Evolutionary conservation across 2,329 filamentous ascomycete genomes (phyloP).

Genomic region (Alternaria dauci): DNA sequence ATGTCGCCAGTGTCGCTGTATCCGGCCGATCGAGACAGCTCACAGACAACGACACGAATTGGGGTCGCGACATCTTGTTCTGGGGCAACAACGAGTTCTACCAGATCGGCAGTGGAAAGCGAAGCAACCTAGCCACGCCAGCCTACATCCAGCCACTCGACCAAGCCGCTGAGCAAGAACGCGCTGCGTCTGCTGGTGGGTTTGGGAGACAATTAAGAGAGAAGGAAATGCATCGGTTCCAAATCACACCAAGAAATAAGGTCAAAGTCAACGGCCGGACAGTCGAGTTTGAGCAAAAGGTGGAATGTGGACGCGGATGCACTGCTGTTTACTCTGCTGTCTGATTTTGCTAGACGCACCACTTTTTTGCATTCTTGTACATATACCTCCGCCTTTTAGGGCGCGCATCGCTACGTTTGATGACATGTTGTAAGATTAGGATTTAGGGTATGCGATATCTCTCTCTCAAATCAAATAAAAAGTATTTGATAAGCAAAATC

Average conservation of each 20-base stretch:
- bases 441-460: neutral
- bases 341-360: neutral
- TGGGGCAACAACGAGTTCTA: constrained; percentile 96
- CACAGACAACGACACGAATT: constrained; percentile 78
- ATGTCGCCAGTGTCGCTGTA: constrained; percentile 73
- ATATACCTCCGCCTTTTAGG: constrained; percentile 13
- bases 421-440: constrained; percentile 12
- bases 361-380: constrained; percentile 3
- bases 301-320: constrained; percentile 87
- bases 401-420: neutral
- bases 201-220: constrained; percentile 60
- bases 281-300: constrained; percentile 81
- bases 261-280: constrained; percentile 74
- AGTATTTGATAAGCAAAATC: neutral
- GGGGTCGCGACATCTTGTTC: constrained; percentile 87
- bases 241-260: constrained; percentile 79
- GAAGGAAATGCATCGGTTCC: constrained; percentile 75
- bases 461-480: constrained; percentile 4
- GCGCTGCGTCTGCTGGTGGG: constrained; percentile 28
- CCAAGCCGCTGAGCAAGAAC: constrained; percentile 61
- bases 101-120: constrained; percentile 89
- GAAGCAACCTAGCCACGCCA: constrained; percentile 80
- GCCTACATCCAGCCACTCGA: constrained; percentile 82
- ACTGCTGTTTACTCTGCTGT: constrained; percentile 59
- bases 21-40: constrained; percentile 48